These are phyloP conservation scores for Aspergillus puulaauensis DNA, from an alignment of 2,329 filamentous ascomycete species.

Conservation along the genomic window DNA sequence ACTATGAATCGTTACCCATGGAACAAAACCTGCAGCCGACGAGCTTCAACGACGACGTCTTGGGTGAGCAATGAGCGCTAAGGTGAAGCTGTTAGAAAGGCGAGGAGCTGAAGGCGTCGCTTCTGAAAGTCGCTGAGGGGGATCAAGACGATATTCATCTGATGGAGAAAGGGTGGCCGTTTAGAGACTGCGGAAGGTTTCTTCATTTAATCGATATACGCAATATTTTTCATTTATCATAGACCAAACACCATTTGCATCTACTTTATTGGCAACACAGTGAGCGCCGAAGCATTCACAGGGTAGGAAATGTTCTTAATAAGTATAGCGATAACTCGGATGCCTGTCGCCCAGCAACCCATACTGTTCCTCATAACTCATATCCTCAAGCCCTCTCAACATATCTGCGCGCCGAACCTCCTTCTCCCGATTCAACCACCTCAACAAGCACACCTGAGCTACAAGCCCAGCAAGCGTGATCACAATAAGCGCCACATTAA, in stretches of 20 bases:
- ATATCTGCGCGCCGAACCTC: background rate
- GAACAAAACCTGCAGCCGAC: too few species aligned
- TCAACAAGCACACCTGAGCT: conserved; percentile 8
- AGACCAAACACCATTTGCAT: too few species aligned
- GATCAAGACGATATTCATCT: conserved; percentile 11
- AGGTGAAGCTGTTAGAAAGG: conserved; percentile 9
- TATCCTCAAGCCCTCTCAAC: conserved; percentile 6
- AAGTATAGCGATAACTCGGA: conserved; percentile 16
- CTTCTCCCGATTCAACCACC: conserved; percentile 10
- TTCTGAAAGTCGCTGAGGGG: conserved; percentile 5
- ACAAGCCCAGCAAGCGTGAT: conserved; percentile 7
- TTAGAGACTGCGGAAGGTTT: conserved; percentile 9
- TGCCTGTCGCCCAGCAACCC: conserved; percentile 13
- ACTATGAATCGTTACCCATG: too few species aligned
- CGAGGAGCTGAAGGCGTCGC: conserved; percentile 10
- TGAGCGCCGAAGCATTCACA: too few species aligned
- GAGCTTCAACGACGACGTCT: too few species aligned
- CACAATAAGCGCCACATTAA: conserved; percentile 10
- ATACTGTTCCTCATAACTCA: conserved; percentile 12
- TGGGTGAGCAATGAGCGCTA: conserved; percentile 13
- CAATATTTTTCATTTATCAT: too few species aligned
- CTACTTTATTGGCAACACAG: too few species aligned
- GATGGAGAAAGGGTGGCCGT: conserved; percentile 14
- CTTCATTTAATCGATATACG: background rate
- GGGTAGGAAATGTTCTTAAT: background rate